Conservation (phyloP, 2,329 filamentous ascomycete genomes). For the Aspergillus japonicus region DNA sequence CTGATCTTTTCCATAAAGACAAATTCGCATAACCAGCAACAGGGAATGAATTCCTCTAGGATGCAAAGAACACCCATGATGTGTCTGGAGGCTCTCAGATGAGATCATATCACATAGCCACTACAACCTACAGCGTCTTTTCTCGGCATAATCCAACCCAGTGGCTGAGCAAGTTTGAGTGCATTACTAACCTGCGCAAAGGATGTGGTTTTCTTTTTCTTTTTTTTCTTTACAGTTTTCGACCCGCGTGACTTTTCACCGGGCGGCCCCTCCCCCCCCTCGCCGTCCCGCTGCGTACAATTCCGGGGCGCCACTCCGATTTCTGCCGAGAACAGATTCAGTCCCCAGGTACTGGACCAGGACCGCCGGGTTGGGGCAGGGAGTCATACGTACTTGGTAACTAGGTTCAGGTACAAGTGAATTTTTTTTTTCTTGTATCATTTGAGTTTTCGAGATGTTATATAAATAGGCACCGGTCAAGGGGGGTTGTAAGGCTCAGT, state of each 20-base stretch:
- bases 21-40: background rate
- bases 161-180: constrained; percentile 1
- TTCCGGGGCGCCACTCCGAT: constrained; percentile 15
- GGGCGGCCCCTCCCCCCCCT: background rate
- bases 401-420: background rate
- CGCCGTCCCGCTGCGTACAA: background rate
- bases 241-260: constrained; percentile 6
- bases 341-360: background rate
- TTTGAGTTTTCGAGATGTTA: background rate
- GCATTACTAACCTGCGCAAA: background rate
- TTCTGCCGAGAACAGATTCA: constrained; percentile 15
- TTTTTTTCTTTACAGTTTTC: background rate
- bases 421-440: background rate
- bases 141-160: background rate
- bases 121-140: background rate
- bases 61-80: background rate
- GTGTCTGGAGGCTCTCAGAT: background rate
- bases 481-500: background rate
- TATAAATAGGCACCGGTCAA: background rate
- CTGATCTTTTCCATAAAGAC: too few relatives aligned
- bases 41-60: background rate
- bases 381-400: background rate
- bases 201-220: background rate
- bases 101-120: background rate
- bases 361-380: background rate